These are phyloP conservation scores for Cryphonectria nitschkei DNA, from an alignment of 2,329 filamentous ascomycete species.

Conservation along the genomic window DNA sequence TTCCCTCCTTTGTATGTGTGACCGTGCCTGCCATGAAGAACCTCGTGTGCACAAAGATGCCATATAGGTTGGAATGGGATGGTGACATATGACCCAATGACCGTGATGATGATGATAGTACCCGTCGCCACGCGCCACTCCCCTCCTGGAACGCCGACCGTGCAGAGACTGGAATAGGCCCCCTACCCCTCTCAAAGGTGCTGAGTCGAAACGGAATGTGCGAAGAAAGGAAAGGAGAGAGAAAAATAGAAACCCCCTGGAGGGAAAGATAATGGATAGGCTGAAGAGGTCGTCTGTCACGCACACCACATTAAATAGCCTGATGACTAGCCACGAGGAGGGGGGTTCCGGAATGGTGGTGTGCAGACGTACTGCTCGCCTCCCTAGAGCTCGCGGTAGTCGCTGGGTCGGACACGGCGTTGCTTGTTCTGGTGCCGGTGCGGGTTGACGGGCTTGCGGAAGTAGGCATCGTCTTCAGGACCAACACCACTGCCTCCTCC, in stretches of 20 bases:
- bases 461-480: constrained; percentile 84
- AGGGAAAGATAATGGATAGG: constrained; percentile 9
- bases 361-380: constrained; percentile 18
- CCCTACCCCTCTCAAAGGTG: not conserved
- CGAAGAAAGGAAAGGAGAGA: not conserved
- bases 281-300: not conserved
- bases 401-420: constrained; percentile 79
- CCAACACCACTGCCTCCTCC: constrained; percentile 33
- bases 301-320: not conserved
- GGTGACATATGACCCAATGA: not conserved
- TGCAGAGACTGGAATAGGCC: not conserved
- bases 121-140: no score
- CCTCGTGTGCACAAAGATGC: not conserved
- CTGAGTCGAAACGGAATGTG: not conserved
- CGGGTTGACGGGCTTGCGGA: constrained; percentile 93
- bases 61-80: not conserved
- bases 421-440: constrained; percentile 85
- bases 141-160: not conserved
- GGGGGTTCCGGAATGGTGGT: constrained; percentile 15
- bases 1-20: not conserved
- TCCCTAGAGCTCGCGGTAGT: constrained; percentile 79
- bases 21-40: not conserved
- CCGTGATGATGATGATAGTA: not conserved
- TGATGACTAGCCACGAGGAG: not conserved
- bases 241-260: not conserved